Evolutionary conservation across 768 basidiomycete genomes (phyloP).

Genomic region (Boletus eberwhitei): DNA sequence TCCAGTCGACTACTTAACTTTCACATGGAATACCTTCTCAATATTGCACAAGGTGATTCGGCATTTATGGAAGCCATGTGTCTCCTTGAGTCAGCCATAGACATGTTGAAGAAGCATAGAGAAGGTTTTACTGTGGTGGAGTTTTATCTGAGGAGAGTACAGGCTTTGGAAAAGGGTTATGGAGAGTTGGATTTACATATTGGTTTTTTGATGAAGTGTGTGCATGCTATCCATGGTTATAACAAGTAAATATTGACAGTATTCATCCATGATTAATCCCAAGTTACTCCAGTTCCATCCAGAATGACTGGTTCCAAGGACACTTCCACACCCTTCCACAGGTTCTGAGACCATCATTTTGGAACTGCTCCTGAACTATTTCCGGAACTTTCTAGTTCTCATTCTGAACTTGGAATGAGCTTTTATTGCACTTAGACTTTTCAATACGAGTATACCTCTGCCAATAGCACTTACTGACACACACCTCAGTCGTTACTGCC

Average conservation of each 20-base stretch:
- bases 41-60: neutral
- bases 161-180: neutral
- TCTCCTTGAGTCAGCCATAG: neutral
- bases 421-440: too few species aligned
- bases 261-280: too few species aligned
- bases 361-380: too few species aligned
- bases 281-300: too few species aligned
- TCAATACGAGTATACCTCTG: too few species aligned
- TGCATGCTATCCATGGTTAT: neutral
- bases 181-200: constrained; percentile 1
- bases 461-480: too few species aligned
- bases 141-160: neutral
- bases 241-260: neutral
- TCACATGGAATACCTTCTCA: neutral
- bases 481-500: too few species aligned
- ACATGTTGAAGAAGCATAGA: neutral
- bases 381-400: too few species aligned
- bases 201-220: neutral
- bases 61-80: neutral
- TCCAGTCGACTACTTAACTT: neutral
- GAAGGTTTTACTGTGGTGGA: neutral
- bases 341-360: too few species aligned
- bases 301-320: too few species aligned
- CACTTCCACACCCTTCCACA: too few species aligned
- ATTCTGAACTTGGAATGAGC: too few species aligned